Percentiles rank a stretch among this genome's conserved stretches.
These are phyloP conservation scores for Biscogniauxia mediterranea DNA, from an alignment of 2,329 filamentous ascomycete species.

Conservation along the genomic window DNA sequence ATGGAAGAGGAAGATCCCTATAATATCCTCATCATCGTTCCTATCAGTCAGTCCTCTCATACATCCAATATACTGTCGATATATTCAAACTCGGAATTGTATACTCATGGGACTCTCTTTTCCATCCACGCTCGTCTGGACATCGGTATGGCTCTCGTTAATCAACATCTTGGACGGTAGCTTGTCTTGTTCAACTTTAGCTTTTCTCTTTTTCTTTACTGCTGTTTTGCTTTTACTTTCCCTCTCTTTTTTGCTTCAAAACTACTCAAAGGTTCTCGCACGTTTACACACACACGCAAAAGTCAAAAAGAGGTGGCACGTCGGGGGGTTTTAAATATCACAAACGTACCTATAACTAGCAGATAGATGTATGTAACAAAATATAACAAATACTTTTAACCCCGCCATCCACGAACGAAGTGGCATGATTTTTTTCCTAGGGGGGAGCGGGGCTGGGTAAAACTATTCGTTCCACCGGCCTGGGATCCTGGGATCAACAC, in stretches of 20 bases:
- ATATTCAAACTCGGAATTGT: background rate
- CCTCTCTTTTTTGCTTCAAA: too few species aligned
- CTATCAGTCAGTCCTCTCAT: background rate
- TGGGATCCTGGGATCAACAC: background rate
- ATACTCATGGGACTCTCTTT: conserved; percentile 55
- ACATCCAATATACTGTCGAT: too few species aligned
- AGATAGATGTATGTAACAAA: too few species aligned
- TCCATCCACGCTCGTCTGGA: conserved; percentile 50
- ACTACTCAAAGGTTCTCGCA: background rate
- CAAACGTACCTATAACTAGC: too few species aligned
- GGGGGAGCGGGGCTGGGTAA: background rate
- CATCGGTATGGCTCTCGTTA: conserved; percentile 52
- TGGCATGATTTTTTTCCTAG: background rate
- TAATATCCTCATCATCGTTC: conserved; percentile 2
- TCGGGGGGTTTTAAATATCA: background rate
- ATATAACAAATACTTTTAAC: background rate
- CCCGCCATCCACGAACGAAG: background rate
- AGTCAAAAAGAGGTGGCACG: background rate
- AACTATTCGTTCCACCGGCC: background rate
- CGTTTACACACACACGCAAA: background rate
- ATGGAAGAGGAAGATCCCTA: conserved; percentile 87
- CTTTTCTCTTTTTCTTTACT: background rate
- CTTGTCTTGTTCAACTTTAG: conserved; percentile 7
- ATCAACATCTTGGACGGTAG: conserved; percentile 46
- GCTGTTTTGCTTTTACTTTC: too few species aligned